Evolutionary conservation across 2,329 filamentous ascomycete genomes (phyloP).

Genomic region (Corniculantispora saksenae): DNA sequence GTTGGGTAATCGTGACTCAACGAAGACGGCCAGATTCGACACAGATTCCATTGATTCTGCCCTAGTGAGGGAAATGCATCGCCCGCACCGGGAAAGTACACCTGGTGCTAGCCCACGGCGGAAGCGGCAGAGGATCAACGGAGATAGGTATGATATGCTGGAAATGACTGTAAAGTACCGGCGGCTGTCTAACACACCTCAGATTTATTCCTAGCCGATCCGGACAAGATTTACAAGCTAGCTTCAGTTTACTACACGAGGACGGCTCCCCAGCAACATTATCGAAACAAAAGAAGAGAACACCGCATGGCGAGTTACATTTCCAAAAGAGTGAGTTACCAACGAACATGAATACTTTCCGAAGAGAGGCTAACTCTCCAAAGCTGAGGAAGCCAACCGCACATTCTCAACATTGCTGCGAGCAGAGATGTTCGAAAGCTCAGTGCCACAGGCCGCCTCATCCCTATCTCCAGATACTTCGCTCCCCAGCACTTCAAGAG

Average conservation of each 20-base stretch:
- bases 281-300: slow-evolving; percentile 79
- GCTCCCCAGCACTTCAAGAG: slow-evolving; percentile 50
- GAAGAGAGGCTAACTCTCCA: slow-evolving; percentile 7
- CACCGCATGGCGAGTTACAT: slow-evolving; percentile 85
- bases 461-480: slow-evolving; percentile 61
- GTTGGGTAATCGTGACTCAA: slow-evolving; percentile 37
- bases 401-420: slow-evolving; percentile 87
- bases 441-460: slow-evolving; percentile 77
- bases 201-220: slow-evolving; percentile 95
- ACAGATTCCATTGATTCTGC: slow-evolving; percentile 52
- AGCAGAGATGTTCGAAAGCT: slow-evolving; percentile 87
- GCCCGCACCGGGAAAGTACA: slow-evolving; percentile 53
- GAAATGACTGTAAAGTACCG: neutral
- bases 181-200: slow-evolving; percentile 28
- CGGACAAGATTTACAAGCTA: slow-evolving; percentile 89
- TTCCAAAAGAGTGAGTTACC: slow-evolving; percentile 81
- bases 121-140: slow-evolving; percentile 62
- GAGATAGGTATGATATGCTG: slow-evolving; percentile 53
- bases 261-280: slow-evolving; percentile 91
- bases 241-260: slow-evolving; percentile 88
- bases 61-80: slow-evolving; percentile 52
- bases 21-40: slow-evolving; percentile 45
- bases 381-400: slow-evolving; percentile 89
- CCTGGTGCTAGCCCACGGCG: slow-evolving; percentile 56
- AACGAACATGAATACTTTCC: neutral